Evolutionary conservation across 2,329 filamentous ascomycete genomes (phyloP).

Genomic region (Phyllosticta capitalensis): DNA sequence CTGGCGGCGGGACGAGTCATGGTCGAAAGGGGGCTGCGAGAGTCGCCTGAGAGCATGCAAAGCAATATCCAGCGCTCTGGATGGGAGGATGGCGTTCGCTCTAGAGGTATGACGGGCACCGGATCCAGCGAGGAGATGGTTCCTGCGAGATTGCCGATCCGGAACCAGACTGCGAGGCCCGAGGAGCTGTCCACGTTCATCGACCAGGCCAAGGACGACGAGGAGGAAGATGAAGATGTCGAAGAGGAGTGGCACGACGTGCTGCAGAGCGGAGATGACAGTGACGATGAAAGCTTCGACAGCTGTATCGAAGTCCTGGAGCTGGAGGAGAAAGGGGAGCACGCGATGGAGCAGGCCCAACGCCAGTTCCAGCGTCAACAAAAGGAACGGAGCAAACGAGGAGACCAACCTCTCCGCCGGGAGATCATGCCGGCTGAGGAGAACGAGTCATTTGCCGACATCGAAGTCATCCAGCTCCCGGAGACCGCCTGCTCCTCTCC

Average conservation of each 20-base stretch:
- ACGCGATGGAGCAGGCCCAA: neutral
- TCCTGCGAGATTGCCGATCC: neutral
- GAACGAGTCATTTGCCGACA: neutral
- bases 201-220: neutral
- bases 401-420: neutral
- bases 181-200: neutral
- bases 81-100: neutral
- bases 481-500: neutral
- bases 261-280: neutral
- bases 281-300: neutral
- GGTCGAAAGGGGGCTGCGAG: neutral
- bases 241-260: neutral
- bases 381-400: neutral
- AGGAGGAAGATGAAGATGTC: neutral
- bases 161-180: neutral
- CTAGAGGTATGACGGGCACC: neutral
- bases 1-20: neutral
- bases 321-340: neutral
- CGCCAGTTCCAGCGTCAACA: neutral
- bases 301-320: neutral
- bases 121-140: neutral
- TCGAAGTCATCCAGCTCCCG: neutral
- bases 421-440: neutral
- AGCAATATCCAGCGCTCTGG: neutral
- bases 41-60: neutral